Conservation (phyloP, 345 rosid species). For the Acer campestre region DNA sequence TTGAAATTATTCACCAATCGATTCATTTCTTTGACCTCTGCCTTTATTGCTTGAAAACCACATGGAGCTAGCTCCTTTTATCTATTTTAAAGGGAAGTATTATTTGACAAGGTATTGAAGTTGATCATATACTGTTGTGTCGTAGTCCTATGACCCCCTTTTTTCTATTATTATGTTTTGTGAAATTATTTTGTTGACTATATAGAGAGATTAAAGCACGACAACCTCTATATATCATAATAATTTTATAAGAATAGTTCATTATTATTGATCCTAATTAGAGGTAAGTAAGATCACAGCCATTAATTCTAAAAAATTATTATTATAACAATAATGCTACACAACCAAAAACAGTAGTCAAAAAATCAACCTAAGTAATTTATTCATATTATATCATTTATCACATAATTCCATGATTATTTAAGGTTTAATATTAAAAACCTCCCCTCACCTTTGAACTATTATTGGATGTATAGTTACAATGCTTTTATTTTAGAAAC, state of each 20-base stretch:
- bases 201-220: background rate
- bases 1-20: slow-evolving; percentile 32
- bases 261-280: too few relatives aligned
- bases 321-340: too few relatives aligned
- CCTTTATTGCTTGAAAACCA: slow-evolving; percentile 22
- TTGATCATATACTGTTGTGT: background rate
- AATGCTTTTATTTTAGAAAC: too few relatives aligned
- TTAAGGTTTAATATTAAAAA: too few relatives aligned
- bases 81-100: background rate
- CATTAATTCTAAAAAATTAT: too few relatives aligned
- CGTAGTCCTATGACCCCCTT: background rate
- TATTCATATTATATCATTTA: too few relatives aligned
- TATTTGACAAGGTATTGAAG: background rate
- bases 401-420: too few relatives aligned
- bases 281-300: too few relatives aligned
- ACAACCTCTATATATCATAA: background rate
- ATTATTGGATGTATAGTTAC: too few relatives aligned
- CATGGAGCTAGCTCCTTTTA: slow-evolving; percentile 10
- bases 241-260: background rate
- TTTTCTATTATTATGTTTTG: background rate
- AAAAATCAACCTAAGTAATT: too few relatives aligned
- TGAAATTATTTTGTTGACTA: background rate
- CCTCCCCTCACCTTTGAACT: too few relatives aligned
- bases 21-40: slow-evolving; percentile 21
- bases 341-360: too few relatives aligned